phyloP scores from a whole-genome alignment of 2,329 filamentous ascomycete genomes.

The Cytospora piceae region DNA sequence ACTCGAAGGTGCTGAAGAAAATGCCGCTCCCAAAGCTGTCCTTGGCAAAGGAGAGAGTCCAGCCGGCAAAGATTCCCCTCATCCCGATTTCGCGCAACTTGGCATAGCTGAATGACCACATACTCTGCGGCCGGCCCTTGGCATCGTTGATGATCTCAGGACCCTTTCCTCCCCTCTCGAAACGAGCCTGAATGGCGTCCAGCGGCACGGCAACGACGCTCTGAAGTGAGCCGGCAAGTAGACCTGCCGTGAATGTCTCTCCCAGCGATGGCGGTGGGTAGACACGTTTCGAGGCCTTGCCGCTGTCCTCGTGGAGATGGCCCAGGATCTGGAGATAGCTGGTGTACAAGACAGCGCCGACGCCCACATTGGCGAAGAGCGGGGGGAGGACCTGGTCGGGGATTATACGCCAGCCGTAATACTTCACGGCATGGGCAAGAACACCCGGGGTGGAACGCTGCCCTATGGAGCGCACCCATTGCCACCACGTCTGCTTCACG shows the following conservation, averaged over 20 bases:
- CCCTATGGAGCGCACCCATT: conserved; percentile 49
- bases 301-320: conserved; percentile 66
- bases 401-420: conserved; percentile 75
- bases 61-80: conserved; percentile 75
- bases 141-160: conserved; percentile 45
- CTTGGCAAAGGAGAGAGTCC: conserved; percentile 69
- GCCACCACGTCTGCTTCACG: conserved; percentile 39
- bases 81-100: conserved; percentile 73
- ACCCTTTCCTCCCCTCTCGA: conserved; percentile 49
- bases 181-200: conserved; percentile 75
- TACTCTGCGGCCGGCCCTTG: conserved; percentile 55
- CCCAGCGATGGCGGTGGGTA: conserved; percentile 69
- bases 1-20: conserved; percentile 78
- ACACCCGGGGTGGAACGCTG: conserved; percentile 69
- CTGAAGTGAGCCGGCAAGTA: conserved; percentile 70
- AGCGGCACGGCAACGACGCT: conserved; percentile 74
- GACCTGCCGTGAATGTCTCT: conserved; percentile 71
- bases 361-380: conserved; percentile 72
- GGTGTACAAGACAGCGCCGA: conserved; percentile 76
- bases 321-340: conserved; percentile 74
- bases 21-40: conserved; percentile 70
- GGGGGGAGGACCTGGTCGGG: conserved; percentile 79
- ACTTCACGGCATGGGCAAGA: conserved; percentile 66
- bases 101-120: conserved; percentile 72
- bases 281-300: conserved; percentile 59